A percentile compares a stretch with the other conserved stretches of the same genome.
Conservation (phyloP, 148 eudicot species). For the Chenopodium album region DNA sequence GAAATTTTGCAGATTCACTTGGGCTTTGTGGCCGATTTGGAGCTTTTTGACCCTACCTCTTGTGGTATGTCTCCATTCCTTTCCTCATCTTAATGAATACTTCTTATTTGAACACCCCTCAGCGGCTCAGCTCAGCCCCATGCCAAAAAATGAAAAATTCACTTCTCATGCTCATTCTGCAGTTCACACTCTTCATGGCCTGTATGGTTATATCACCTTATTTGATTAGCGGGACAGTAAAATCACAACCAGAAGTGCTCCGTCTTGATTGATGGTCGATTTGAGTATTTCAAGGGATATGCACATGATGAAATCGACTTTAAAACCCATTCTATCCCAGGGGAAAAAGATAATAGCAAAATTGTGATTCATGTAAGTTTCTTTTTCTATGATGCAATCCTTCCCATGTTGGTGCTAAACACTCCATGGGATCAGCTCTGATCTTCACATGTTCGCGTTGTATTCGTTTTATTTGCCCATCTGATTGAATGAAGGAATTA, state of each 20-base stretch:
- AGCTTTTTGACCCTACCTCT: conserved; percentile 50
- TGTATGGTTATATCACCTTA: conserved; percentile 69
- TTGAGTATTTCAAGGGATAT: conserved; percentile 14
- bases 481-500: conserved; percentile 3
- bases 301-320: conserved; percentile 13
- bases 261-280: conserved; percentile 54
- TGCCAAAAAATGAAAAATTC: not conserved
- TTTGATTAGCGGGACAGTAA: conserved; percentile 49
- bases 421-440: conserved; percentile 7
- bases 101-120: not conserved
- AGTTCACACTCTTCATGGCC: conserved; percentile 91
- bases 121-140: not conserved
- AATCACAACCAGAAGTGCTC: conserved; percentile 47
- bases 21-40: conserved; percentile 68
- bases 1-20: conserved; percentile 58
- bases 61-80: conserved; percentile 33
- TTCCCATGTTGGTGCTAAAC: conserved; percentile 24
- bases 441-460: conserved; percentile 21
- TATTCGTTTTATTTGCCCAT: not conserved
- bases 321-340: not conserved
- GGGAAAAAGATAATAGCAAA: not conserved
- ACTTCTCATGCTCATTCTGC: conserved; percentile 21
- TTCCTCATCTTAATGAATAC: not conserved
- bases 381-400: conserved; percentile 24
- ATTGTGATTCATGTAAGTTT: conserved; percentile 24